phyloP scores from a whole-genome alignment of 2,329 filamentous ascomycete species.

The Thielaviopsis ethacetica region DNA sequence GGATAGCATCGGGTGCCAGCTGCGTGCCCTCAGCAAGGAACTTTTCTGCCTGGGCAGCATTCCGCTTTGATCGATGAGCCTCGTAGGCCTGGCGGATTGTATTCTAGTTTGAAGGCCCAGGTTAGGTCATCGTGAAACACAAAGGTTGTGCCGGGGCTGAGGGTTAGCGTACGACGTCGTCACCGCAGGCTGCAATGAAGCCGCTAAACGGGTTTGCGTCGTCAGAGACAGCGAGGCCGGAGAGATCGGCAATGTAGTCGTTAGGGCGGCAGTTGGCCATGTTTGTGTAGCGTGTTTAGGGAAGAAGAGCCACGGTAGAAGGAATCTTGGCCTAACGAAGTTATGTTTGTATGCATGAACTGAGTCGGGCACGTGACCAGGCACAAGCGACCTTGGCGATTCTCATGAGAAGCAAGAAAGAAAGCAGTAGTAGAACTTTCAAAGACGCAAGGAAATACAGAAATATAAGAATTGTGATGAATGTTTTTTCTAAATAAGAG shows the following conservation, averaged over 20 bases:
- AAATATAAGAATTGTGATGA: neutral
- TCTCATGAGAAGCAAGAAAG: too few species aligned
- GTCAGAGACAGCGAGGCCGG: neutral
- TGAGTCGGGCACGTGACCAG: too few species aligned
- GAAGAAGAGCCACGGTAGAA: neutral
- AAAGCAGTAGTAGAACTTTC: too few species aligned
- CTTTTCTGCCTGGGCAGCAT: constrained; percentile 56
- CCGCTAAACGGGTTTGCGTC: constrained; percentile 24
- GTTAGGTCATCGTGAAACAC: constrained; percentile 2
- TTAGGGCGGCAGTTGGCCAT: constrained; percentile 6
- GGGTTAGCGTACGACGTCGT: constrained; percentile 40
- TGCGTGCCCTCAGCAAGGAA: constrained; percentile 49
- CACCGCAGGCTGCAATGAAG: constrained; percentile 49
- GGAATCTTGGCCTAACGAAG: too few species aligned
- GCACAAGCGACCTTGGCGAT: too few species aligned
- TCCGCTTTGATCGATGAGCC: constrained; percentile 57
- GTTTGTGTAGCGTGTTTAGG: neutral
- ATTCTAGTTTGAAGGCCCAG: constrained; percentile 17
- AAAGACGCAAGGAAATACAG: too few species aligned
- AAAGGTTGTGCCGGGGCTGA: neutral
- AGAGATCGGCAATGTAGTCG: constrained; percentile 4
- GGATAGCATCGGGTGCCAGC: constrained; percentile 42
- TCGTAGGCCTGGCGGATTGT: constrained; percentile 55
- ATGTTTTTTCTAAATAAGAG: neutral
- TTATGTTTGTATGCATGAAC: too few species aligned